A percentile compares a stretch with the other conserved stretches of the same genome.
Evolutionary conservation across 805 yeast genomes (phyloP).

Genomic region (Starmerella powellii): DNA sequence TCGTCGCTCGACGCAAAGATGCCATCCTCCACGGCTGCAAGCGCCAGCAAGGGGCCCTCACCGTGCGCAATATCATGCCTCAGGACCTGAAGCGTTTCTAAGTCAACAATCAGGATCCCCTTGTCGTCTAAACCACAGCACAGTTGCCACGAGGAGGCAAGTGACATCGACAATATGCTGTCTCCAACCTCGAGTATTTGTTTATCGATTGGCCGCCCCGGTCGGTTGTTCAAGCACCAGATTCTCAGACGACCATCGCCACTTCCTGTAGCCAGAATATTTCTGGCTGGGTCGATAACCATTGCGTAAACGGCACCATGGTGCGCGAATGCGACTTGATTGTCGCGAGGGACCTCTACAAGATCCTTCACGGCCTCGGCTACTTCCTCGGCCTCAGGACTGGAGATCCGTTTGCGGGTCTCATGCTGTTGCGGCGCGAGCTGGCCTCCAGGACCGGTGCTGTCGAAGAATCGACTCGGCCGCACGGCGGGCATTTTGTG

Average conservation of each 20-base stretch:
- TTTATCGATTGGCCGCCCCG: conserved; percentile 15
- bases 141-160: conserved; percentile 48
- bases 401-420: conserved; percentile 10
- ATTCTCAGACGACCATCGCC: conserved; percentile 83
- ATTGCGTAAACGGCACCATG: conserved; percentile 78
- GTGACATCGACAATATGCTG: conserved; percentile 57
- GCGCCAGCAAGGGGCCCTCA: conserved; percentile 39
- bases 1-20: conserved; percentile 50
- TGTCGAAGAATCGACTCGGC: conserved; percentile 76
- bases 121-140: conserved; percentile 78
- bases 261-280: conserved; percentile 54
- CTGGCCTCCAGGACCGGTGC: conserved; percentile 70
- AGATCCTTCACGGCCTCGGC: conserved; percentile 9
- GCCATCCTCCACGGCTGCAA: conserved; percentile 45
- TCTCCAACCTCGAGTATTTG: conserved; percentile 42
- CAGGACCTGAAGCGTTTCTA: conserved; percentile 63
- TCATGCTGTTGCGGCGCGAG: conserved; percentile 27
- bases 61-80: conserved; percentile 19
- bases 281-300: conserved; percentile 23
- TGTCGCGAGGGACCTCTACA: conserved; percentile 47
- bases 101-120: conserved; percentile 70
- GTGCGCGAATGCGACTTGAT: conserved; percentile 73
- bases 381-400: conserved; percentile 1
- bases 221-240: conserved; percentile 44
- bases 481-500: conserved; percentile 39